Base-by-base conservation (phyloP, 225 moss, liverwort and hornwort species). In the Ulota crispa region DNA sequence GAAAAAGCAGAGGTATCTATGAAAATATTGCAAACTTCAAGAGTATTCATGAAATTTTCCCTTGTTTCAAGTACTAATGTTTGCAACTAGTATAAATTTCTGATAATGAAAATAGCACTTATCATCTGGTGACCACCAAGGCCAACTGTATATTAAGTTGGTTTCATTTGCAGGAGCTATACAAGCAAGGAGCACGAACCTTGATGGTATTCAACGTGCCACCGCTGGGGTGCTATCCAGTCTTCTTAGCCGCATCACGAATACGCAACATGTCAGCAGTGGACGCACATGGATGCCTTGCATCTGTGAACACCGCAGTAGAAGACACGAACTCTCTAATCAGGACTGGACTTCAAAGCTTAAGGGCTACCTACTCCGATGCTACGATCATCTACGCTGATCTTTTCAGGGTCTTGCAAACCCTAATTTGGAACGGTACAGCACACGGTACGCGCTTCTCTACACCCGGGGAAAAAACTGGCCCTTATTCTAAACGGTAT, bases 171-270 rank as follows among this genome's bases (percentile, higher is more conserved):
- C 88, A 96, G 95, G 91, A 75, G 64, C 88, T 96, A 7, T 86
- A 87, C 55, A 76, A 68, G 15, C 91, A 94, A 73, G 94, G 93
- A n/a, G 96, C 92, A 21, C 87, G 82, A 39, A 86, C 89, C 42
- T 76, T 94, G 43, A 72, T 94, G 89, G 88, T 96, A 27, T 91
- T 92, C 85, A 89, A 91, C 62, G 72, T 96, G 67, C 91, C 80
- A 56, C 94, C 94, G 20, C 50, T 88, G 41, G 94, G 92, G 23
- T 96, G 94, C 82, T 80, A 73, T 31, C 85, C 88, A 41, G 0
- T 1, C 42, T 37, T 90, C 50, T 60, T 92, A 63, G 11, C 66
- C 7, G 0, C 78, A 8, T 12, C 73, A 41, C 21, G 6, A 1
- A 6, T 79, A 8, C 45, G 39, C 8, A 87, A 50, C 59, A 71